Conservation (phyloP, 1,139 yeast species). For the Debaryomycetaceae sp. region DNA sequence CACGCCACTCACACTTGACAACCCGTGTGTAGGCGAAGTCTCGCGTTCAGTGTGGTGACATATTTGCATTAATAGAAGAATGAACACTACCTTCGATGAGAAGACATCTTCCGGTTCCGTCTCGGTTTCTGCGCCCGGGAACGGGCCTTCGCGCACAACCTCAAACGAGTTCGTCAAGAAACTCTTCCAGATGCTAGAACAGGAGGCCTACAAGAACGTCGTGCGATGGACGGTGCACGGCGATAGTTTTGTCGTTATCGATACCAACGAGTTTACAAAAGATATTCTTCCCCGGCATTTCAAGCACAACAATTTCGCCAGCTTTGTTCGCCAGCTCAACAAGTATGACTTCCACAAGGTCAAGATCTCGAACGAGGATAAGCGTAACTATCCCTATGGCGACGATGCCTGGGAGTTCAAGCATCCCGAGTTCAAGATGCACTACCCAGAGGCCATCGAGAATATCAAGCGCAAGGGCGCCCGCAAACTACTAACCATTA, state of each 20-base stretch:
- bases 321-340: constrained; percentile 88
- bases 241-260: constrained; percentile 78
- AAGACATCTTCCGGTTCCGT: too few species aligned
- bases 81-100: too few species aligned
- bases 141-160: constrained; percentile 12
- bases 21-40: too few species aligned
- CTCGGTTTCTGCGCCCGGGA: too few species aligned
- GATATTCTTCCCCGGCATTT: constrained; percentile 46
- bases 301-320: constrained; percentile 88
- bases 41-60: too few species aligned
- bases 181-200: constrained; percentile 75
- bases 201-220: constrained; percentile 56
- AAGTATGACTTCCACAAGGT: constrained; percentile 40
- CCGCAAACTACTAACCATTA: constrained; percentile 26
- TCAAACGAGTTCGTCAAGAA: constrained; percentile 71
- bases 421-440: constrained; percentile 75
- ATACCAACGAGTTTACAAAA: constrained; percentile 53
- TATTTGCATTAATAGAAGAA: too few species aligned
- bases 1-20: too few species aligned
- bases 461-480: constrained; percentile 78
- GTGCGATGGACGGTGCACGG: constrained; percentile 82
- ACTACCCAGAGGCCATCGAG: constrained; percentile 62
- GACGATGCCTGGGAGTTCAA: constrained; percentile 91
- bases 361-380: constrained; percentile 47
- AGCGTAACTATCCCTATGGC: constrained; percentile 46